Evolutionary conservation across 1,284 basidiomycete genomes (phyloP).

Genomic region (Malassezia restricta): DNA sequence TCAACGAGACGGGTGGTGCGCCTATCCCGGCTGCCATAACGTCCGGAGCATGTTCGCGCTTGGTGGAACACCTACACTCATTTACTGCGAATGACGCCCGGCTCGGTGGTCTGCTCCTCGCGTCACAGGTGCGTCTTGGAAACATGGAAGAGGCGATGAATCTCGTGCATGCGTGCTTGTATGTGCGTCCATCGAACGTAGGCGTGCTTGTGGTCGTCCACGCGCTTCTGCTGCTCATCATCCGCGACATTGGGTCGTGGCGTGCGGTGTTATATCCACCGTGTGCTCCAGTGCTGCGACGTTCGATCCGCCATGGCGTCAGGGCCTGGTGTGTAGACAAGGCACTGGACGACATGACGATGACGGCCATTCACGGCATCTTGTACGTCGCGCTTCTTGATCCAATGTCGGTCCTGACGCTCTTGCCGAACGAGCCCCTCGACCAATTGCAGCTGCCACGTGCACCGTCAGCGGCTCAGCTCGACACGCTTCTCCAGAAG

Average conservation of each 20-base stretch:
- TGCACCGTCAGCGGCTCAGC: background rate
- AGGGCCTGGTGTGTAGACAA: background rate
- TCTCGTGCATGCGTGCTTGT: background rate
- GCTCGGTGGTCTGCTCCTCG: background rate
- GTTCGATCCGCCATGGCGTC: background rate
- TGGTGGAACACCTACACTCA: background rate
- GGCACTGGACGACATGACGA: background rate
- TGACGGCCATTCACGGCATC: background rate
- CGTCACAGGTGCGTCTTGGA: background rate
- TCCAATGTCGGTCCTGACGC: background rate
- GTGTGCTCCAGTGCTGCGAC: slow-evolving; percentile 1
- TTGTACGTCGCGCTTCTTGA: background rate
- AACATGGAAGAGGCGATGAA: background rate
- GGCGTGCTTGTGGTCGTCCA: background rate
- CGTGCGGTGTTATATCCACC: background rate
- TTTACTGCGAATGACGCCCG: background rate
- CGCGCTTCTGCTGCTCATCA: background rate
- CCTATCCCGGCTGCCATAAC: background rate
- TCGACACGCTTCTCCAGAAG: background rate
- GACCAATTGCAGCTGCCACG: background rate
- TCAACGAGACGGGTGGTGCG: background rate
- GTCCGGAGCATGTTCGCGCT: background rate
- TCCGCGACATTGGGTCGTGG: background rate
- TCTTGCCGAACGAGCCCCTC: background rate
- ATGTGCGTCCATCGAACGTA: background rate